Evolutionary conservation across 1,284 basidiomycete genomes (phyloP), one percentile per base, ranked within the genome.

Genomic region (Rhodotorula sp.): DNA sequence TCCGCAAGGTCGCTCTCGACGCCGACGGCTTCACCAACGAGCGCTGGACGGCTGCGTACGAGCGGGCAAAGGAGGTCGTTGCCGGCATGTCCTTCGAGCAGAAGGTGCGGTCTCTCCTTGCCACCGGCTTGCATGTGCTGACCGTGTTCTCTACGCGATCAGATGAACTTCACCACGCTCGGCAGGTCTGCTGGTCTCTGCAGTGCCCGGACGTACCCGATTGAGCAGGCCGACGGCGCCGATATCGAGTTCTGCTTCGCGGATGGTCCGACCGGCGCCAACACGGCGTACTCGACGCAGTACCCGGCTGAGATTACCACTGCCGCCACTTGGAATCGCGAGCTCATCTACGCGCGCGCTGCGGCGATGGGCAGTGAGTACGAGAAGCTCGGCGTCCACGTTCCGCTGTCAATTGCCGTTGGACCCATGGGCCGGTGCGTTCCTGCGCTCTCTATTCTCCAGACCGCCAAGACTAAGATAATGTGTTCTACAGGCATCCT

Each of bases 301-400:
- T 68, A 50, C 55, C 84, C 85, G 1, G 82, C 83, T 23, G 83
- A 81, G 56, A 81, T 85, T 67, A 84, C 84, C 4, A 80, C 81
- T 5, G 84, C 83, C 0, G 83, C 84, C 14, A 84, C 84, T 1
- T 86, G 83, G 72, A 81, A 84, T 73, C 74, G 78, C 46, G 80
- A 83, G 7, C 80, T 85, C 42, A 80, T 84, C 50, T 80, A 82
- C 70, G 75, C 81, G 58, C 76, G 85, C 63, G 83, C 82, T 19
- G 58, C 74, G 19, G 79, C 81, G 12, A 84, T 86, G 67, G 84
- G 82, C 1, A 71, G 80, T 59, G 85, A 86, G 79, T 84, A 84
- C 77, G 78, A 80, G 55, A 81, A 77, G 49, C 92, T 94, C 80
- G 93, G 93, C 58, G 89, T 90, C 66, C 86, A 94, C 78, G 84